Base-by-base conservation (phyloP, 768 basidiomycete species). In the Phlegmacium glaucopus region DNA sequence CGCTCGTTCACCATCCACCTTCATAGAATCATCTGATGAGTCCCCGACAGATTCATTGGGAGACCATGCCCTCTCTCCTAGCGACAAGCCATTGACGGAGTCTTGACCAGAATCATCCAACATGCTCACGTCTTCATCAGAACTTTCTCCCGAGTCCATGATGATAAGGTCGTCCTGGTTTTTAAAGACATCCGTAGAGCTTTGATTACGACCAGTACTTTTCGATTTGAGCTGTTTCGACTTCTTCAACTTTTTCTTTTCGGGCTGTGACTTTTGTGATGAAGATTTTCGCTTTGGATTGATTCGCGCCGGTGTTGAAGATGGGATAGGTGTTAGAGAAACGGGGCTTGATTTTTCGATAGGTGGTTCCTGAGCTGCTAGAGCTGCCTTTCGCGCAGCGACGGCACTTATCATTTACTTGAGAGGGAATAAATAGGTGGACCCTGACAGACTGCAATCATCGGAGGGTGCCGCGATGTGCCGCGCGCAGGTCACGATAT, bases 401-500 rank as follows among this genome's bases (percentile, higher is more conserved):
- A 90, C 69, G 2, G 87, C 86, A 57, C 84, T 87, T 42, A 88
- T 69, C 85, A 87, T 87, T n/a, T n/a, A n/a, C n/a, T n/a, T n/a
- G n/a, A n/a, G n/a, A n/a, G n/a, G n/a, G 22, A 22, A 22, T n/a
- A n/a, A n/a, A n/a, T n/a, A n/a, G n/a, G 22, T 22, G 22, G 5
- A 2, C 22, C 22, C 22, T 22, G 22, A 22, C 22, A 22, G 22
- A 22, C 22, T 22, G 22, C 22, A 22, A 22, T 22, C 22, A 22
- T 22, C 22, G 22, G 22, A n/a, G n/a, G n/a, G n/a, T n/a, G n/a
- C n/a, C n/a, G n/a, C n/a, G n/a, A n/a, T n/a, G n/a, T 22, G 22
- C 22, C 22, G 5, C 22, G 22, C 22, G 22, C 22, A 22, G 2
- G 22, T 22, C 22, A 22, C 22, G 22, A 22, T 5, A 5, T 22